phyloP scores from a whole-genome alignment of 1,139 yeast species.

The Entelexis sorbosivorans region DNA sequence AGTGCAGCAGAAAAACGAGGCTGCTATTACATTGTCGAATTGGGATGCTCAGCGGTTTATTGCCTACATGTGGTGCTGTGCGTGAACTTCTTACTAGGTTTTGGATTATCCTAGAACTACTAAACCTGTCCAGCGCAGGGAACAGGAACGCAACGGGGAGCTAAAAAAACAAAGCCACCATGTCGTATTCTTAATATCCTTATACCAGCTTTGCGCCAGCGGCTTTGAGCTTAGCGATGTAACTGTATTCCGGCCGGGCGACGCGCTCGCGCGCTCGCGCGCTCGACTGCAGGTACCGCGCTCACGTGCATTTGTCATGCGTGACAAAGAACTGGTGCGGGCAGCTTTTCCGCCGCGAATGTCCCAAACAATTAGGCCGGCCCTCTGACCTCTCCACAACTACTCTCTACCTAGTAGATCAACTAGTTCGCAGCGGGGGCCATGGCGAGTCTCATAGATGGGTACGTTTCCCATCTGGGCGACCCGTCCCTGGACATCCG shows the following conservation, averaged over 20 bases:
- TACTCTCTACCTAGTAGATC: neutral
- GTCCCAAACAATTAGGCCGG: neutral
- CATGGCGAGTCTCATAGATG: constrained; percentile 39
- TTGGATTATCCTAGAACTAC: no score
- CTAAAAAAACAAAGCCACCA: no score
- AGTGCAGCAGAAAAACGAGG: no score
- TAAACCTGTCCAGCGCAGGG: no score
- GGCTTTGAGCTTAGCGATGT: neutral
- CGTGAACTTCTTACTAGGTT: no score
- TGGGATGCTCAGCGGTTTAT: no score
- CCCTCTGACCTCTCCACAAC: neutral
- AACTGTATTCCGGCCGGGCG: neutral
- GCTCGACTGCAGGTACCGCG: neutral
- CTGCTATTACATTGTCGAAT: no score
- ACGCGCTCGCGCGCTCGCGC: neutral
- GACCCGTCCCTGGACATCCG: constrained; percentile 44
- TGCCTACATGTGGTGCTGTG: no score
- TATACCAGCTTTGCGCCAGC: neutral
- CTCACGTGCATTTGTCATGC: constrained; percentile 17
- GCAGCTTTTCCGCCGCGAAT: neutral
- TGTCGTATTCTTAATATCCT: no score
- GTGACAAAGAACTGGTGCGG: neutral
- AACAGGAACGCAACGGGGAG: no score
- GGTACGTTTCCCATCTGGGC: constrained; percentile 48
- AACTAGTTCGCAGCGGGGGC: neutral